These are phyloP conservation scores for Calonectria pseudoturangicola DNA, from an alignment of 2,329 filamentous ascomycete species.

Conservation along the genomic window DNA sequence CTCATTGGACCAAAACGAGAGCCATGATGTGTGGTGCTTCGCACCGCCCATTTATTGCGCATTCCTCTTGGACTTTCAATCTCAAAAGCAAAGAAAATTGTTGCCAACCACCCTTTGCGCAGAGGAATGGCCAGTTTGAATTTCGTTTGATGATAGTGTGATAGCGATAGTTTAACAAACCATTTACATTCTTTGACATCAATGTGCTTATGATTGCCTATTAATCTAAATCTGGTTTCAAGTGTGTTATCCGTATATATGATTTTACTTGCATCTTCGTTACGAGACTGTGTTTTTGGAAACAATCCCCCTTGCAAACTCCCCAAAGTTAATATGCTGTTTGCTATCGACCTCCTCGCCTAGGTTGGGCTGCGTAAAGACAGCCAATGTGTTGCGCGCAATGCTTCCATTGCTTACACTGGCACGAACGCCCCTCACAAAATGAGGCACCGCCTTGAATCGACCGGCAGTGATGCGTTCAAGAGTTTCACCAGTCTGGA, in stretches of 20 bases:
- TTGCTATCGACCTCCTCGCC: conserved; percentile 84
- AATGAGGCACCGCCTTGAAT: conserved; percentile 97
- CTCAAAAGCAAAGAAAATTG: background rate
- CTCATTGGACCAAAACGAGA: background rate
- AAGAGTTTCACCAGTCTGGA: conserved; percentile 95
- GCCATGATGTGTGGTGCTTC: background rate
- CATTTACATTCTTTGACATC: conserved; percentile 6
- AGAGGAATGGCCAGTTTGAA: background rate
- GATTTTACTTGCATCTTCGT: background rate
- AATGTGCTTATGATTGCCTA: background rate
- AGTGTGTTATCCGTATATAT: background rate
- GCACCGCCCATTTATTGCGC: background rate
- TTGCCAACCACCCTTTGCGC: no score
- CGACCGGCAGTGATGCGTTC: conserved; percentile 92
- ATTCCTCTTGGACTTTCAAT: background rate
- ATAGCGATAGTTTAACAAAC: conserved; percentile 3
- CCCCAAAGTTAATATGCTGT: conserved; percentile 81
- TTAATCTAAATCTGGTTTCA: background rate
- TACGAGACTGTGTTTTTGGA: conserved; percentile 74
- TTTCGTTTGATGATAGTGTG: conserved; percentile 1
- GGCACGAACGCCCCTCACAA: conserved; percentile 85
- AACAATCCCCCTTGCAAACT: conserved; percentile 80
- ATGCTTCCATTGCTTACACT: conserved; percentile 72
- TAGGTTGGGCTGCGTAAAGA: conserved; percentile 97
- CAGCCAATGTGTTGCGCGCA: conserved; percentile 91